Evolutionary conservation across 805 yeast species (phyloP).

Genomic region (Wickerhamiella domercqiae): DNA sequence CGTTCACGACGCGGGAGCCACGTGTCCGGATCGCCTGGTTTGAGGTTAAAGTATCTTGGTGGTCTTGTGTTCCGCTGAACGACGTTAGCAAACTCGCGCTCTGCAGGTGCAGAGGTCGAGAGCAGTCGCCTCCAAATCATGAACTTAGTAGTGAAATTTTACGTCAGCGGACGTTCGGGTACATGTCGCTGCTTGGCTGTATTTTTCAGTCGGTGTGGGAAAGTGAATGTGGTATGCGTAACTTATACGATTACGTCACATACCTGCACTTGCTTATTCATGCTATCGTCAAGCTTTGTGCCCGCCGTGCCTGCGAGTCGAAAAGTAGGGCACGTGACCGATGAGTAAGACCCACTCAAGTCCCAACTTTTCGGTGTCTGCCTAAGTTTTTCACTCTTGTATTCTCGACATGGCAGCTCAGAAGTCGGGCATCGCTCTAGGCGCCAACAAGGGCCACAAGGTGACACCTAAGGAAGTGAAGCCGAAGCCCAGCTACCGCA

Average conservation of each 20-base stretch:
- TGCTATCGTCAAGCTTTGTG: too few species aligned
- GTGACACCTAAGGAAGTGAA: constrained; percentile 72
- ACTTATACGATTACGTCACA: too few species aligned
- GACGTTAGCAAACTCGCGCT: constrained; percentile 19
- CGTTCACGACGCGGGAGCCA: constrained; percentile 27
- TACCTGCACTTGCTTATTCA: too few species aligned
- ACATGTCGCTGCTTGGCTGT: too few species aligned
- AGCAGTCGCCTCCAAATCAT: too few species aligned
- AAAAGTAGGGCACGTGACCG: too few species aligned
- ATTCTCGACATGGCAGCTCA: constrained; percentile 29
- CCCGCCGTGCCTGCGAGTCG: too few species aligned
- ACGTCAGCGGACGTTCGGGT: too few species aligned
- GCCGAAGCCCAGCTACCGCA: constrained; percentile 86
- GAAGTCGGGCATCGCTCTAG: constrained; percentile 77
- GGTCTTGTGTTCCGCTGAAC: constrained; percentile 17
- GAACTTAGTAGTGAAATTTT: too few species aligned
- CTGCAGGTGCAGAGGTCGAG: constrained; percentile 7
- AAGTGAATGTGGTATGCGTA: too few species aligned
- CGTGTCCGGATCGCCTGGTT: constrained; percentile 35
- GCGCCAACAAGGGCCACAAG: constrained; percentile 98
- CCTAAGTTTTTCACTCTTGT: constrained; percentile 1
- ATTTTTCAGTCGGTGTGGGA: too few species aligned
- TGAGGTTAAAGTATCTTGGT: constrained; percentile 17
- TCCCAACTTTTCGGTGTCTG: neutral
- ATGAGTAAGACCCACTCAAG: neutral